phyloP scores from a whole-genome alignment of 108 stramenopile species.

The Skeletonema costatum region DNA sequence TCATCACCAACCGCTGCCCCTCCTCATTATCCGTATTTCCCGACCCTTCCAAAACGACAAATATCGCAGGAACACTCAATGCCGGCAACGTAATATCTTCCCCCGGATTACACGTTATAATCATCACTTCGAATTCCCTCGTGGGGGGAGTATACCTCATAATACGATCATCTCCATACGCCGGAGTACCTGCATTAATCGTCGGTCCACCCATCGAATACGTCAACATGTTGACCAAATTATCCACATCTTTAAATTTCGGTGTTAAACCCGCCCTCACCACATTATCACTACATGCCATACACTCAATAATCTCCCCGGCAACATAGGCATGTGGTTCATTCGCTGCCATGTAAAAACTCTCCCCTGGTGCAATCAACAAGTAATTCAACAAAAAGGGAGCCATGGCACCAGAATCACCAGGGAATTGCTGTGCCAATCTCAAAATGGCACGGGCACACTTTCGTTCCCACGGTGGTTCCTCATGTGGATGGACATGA shows the following conservation, averaged over 20 bases:
- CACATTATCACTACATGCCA: slow-evolving; percentile 99
- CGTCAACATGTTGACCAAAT: slow-evolving; percentile 94
- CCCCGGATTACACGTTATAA: slow-evolving; percentile 70
- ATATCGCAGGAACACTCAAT: slow-evolving; percentile 58
- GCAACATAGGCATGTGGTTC: slow-evolving; percentile 96
- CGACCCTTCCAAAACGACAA: slow-evolving; percentile 77
- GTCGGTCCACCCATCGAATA: slow-evolving; percentile 82
- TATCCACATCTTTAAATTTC: slow-evolving; percentile 97
- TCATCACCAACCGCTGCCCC: slow-evolving; percentile 52
- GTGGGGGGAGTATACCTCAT: slow-evolving; percentile 83
- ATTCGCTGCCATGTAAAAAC: slow-evolving; percentile 91
- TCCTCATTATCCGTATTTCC: slow-evolving; percentile 68
- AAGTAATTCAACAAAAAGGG: slow-evolving; percentile 90
- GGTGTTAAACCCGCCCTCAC: slow-evolving; percentile 98
- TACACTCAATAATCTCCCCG: slow-evolving; percentile 97
- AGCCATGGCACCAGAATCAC: slow-evolving; percentile 89
- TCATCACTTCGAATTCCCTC: slow-evolving; percentile 81
- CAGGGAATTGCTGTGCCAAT: slow-evolving; percentile 87
- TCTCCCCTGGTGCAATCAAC: slow-evolving; percentile 79
- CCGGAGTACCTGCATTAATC: slow-evolving; percentile 75
- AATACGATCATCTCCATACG: slow-evolving; percentile 57
- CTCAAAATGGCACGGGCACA: slow-evolving; percentile 74
- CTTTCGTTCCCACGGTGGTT: slow-evolving; percentile 66
- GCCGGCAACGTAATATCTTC: slow-evolving; percentile 52
- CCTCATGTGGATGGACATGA: slow-evolving; percentile 38